Percentiles rank a stretch among this genome's conserved stretches.
These are phyloP conservation scores for Sanguinoderma infundibulare DNA, from an alignment of 1,284 basidiomycete species.

Conservation along the genomic window DNA sequence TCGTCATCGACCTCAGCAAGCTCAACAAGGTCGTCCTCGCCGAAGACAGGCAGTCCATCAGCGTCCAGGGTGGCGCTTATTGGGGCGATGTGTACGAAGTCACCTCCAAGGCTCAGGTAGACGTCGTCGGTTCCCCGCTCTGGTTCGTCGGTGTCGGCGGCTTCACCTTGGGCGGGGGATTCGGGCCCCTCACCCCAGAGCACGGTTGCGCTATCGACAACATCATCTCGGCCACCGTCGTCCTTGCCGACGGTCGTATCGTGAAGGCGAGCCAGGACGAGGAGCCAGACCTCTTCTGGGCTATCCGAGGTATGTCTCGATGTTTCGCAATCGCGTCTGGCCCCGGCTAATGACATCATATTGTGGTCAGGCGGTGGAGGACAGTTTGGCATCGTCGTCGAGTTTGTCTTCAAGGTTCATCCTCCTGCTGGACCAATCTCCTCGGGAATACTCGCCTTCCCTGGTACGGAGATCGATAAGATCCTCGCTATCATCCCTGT, in stretches of 20 bases:
- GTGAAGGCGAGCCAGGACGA: conserved; percentile 33
- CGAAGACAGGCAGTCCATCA: conserved; percentile 28
- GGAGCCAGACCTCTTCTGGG: conserved; percentile 35
- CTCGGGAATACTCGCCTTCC: conserved; percentile 25
- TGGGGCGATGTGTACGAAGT: conserved; percentile 43
- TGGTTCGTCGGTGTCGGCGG: conserved; percentile 34
- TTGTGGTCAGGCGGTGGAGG: conserved; percentile 42
- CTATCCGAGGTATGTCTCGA: conserved; percentile 31
- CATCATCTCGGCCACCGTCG: conserved; percentile 39
- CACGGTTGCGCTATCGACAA: conserved; percentile 47
- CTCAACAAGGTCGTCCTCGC: conserved; percentile 39
- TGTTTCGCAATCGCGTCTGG: background rate
- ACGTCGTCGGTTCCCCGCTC: conserved; percentile 33
- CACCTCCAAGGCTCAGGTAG: conserved; percentile 33
- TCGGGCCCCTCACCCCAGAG: conserved; percentile 39
- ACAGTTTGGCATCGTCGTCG: conserved; percentile 53
- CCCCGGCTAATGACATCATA: background rate
- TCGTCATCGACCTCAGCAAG: conserved; percentile 44
- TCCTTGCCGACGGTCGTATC: conserved; percentile 41
- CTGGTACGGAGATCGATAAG: conserved; percentile 18
- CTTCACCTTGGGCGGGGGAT: conserved; percentile 45
- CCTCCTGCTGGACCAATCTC: conserved; percentile 30
- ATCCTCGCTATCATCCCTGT: conserved; percentile 14
- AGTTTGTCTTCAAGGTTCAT: conserved; percentile 42
- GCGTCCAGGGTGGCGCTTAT: conserved; percentile 41